Evolutionary conservation across 192 early-diverging fungal genomes (phyloP).

Genomic region (Coemansia erecta): DNA sequence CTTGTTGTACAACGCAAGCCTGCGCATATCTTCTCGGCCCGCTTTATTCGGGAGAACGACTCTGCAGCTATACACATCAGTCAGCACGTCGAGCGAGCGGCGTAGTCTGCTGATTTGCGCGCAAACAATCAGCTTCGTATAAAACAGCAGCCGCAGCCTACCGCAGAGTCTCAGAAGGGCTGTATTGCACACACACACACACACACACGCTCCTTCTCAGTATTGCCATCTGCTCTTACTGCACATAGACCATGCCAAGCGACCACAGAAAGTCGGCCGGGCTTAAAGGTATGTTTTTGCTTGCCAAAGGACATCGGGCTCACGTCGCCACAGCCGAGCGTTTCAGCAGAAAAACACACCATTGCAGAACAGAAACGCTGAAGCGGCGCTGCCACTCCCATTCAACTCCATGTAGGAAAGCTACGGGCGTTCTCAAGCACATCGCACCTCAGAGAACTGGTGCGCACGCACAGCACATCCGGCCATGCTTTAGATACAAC

Average conservation of each 20-base stretch:
- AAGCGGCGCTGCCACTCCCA: neutral
- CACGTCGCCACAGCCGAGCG: neutral
- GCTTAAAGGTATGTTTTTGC: conserved; percentile 5
- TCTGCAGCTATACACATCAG: too few species aligned
- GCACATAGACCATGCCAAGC: conserved; percentile 3
- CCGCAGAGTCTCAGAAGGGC: neutral
- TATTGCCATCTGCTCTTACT: neutral
- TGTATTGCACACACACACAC: neutral
- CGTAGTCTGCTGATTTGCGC: neutral
- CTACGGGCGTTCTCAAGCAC: conserved; percentile 53
- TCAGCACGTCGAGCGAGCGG: too few species aligned
- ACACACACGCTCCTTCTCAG: neutral
- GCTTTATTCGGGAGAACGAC: too few species aligned
- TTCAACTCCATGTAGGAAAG: conserved; percentile 33
- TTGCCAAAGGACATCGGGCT: neutral
- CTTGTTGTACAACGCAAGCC: too few species aligned
- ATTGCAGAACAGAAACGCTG: neutral
- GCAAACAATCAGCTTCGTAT: too few species aligned
- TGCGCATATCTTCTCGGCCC: too few species aligned
- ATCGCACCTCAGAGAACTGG: conserved; percentile 46
- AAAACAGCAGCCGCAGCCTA: too few species aligned
- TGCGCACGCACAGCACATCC: conserved; percentile 25
- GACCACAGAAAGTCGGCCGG: conserved; percentile 6
- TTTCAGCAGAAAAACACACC: neutral
- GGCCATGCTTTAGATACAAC: conserved; percentile 18